phyloP scores from a whole-genome alignment of 2,329 filamentous ascomycete genomes.

The Beauveria pseudobassiana region DNA sequence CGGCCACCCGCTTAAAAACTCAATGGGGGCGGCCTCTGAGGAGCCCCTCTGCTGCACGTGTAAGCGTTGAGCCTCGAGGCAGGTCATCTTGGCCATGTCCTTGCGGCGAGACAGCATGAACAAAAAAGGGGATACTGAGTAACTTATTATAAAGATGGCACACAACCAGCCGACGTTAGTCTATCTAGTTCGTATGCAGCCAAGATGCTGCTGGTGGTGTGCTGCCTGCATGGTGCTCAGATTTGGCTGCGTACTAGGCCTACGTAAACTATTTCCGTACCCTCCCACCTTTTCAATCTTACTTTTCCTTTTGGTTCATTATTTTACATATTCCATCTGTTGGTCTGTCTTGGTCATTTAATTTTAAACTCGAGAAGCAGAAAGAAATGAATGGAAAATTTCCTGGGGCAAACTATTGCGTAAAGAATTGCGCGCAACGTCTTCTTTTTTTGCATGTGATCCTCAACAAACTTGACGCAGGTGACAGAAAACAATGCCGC shows the following conservation, averaged over 20 bases:
- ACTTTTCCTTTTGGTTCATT: neutral
- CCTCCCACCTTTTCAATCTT: neutral
- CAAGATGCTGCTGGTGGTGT: neutral
- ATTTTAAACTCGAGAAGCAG: slow-evolving; percentile 1
- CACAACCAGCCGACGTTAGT: too few species aligned
- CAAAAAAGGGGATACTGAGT: too few species aligned
- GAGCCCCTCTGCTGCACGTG: slow-evolving; percentile 4
- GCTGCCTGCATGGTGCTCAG: neutral
- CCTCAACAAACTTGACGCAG: slow-evolving; percentile 7
- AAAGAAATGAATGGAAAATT: neutral
- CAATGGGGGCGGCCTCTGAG: neutral
- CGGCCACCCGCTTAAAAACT: neutral
- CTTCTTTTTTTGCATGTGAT: slow-evolving; percentile 10
- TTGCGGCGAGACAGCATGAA: too few species aligned
- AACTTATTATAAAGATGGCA: too few species aligned
- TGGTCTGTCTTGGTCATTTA: neutral
- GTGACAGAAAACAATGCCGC: too few species aligned
- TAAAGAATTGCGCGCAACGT: neutral
- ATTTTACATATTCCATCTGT: too few species aligned
- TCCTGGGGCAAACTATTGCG: neutral
- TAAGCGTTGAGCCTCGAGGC: neutral
- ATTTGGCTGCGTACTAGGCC: neutral
- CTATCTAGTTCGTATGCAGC: neutral
- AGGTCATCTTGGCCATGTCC: neutral
- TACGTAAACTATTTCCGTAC: neutral